Percentiles rank a stretch among this genome's conserved stretches.
Evolutionary conservation across 2,329 filamentous ascomycete genomes (phyloP).

Genomic region (Botrytis aclada): DNA sequence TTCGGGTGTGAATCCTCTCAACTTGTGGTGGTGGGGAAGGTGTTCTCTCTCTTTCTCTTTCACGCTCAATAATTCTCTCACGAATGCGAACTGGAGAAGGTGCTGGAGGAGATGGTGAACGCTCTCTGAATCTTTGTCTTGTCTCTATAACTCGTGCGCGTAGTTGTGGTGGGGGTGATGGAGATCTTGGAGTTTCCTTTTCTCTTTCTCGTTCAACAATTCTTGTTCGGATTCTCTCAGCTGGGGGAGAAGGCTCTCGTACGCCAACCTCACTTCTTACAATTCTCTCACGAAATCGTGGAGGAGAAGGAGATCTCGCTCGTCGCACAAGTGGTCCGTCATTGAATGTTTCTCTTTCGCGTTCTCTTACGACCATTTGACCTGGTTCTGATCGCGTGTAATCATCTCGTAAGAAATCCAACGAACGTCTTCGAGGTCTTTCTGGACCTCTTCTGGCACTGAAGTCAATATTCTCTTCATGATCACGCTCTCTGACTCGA

Average conservation of each 20-base stretch:
- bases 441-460: constrained; percentile 26
- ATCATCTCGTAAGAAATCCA: constrained; percentile 36
- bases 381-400: constrained; percentile 30
- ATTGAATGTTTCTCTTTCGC: constrained; percentile 31
- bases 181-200: constrained; percentile 30
- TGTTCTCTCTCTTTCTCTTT: constrained; percentile 30
- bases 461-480: constrained; percentile 34
- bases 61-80: constrained; percentile 34
- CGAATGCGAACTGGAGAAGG: constrained; percentile 30
- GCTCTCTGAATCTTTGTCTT: constrained; percentile 33
- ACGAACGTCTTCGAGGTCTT: constrained; percentile 25
- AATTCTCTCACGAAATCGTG: constrained; percentile 33
- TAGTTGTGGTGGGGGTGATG: constrained; percentile 32
- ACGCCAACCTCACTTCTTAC: constrained; percentile 23
- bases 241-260: constrained; percentile 28
- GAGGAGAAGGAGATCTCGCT: constrained; percentile 34
- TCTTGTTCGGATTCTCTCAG: constrained; percentile 23
- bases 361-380: constrained; percentile 35
- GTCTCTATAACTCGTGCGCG: constrained; percentile 36
- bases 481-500: constrained; percentile 32
- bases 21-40: constrained; percentile 30
- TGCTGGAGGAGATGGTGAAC: constrained; percentile 33
- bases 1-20: constrained; percentile 33
- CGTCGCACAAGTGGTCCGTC: constrained; percentile 32
- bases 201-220: constrained; percentile 34